Base-by-base conservation (phyloP, 1,139 yeast species). In the Lodderomyces metapsilosis region DNA sequence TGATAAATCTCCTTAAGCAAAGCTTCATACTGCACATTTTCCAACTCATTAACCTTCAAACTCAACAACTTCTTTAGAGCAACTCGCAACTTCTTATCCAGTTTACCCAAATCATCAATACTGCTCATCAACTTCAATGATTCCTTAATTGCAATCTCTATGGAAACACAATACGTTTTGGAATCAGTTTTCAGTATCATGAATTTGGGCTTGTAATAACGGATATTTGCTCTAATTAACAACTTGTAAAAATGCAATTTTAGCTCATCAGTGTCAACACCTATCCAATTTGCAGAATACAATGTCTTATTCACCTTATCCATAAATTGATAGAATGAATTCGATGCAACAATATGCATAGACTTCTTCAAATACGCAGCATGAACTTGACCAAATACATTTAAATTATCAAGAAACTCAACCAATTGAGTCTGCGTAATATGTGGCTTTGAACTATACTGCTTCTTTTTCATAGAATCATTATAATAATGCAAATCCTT, bases 401-500 rank as follows among this genome's bases (percentile, higher is more conserved):
- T 25, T 20, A 47, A 33, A 31, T 48, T 48, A 5, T 24, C 39
- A 7, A 40, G 30, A 28, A 41, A 34, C 20, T 46, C 42, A 12
- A 30, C 12, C 28, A 45, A 37, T 35, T 46, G 47, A 4, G 30
- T 12, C 12, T 18, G 34, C 5, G 21, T 35, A n/a, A 39, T 20
- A 34, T 17, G 11, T 17, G 24, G 37, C 31, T 41, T 30, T 12
- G 30, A 5, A 9, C 16, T 17, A 13, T 35, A 28, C 3, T 18
- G 15, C n/a, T 42, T 36, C 30, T 64, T 64, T 36, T 52, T 56
- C 40, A 68, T 66, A 39, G 47, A 56, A 44, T 68, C 72, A 37
- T 62, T 62, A 50, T 57, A 65, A 43, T 67, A 63, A 43, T 64
- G 61, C 12, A 71, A 43, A 40, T 70, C 74, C 20, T 63, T 61